Evolutionary conservation across 2,329 filamentous ascomycete species (phyloP).

Genomic region (Neopestalotiopsis clavispora): DNA sequence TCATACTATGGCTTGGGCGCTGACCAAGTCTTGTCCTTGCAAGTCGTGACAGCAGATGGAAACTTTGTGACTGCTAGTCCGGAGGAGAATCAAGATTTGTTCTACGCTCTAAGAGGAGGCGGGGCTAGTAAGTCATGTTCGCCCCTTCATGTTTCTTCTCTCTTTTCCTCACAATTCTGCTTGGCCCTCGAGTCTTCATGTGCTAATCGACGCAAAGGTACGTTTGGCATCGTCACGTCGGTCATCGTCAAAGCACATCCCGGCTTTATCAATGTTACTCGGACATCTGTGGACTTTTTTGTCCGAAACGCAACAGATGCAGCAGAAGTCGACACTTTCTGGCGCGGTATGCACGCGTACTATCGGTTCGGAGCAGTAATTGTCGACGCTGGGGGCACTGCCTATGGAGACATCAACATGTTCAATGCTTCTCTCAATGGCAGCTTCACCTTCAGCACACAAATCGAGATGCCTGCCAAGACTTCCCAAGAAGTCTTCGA

Average conservation of each 20-base stretch:
- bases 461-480: slow-evolving; percentile 37
- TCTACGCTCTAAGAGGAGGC: slow-evolving; percentile 55
- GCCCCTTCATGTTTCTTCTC: too few species aligned
- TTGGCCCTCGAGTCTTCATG: too few species aligned
- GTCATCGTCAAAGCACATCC: slow-evolving; percentile 36
- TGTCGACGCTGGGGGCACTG: slow-evolving; percentile 40
- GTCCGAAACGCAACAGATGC: not conserved
- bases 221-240: slow-evolving; percentile 36
- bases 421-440: slow-evolving; percentile 28
- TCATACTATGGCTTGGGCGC: slow-evolving; percentile 51
- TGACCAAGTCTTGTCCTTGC: slow-evolving; percentile 52
- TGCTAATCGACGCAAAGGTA: slow-evolving; percentile 23
- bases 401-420: slow-evolving; percentile 40
- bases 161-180: too few species aligned
- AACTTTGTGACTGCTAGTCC: slow-evolving; percentile 44
- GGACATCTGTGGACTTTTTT: slow-evolving; percentile 26
- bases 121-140: slow-evolving; percentile 44
- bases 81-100: slow-evolving; percentile 49
- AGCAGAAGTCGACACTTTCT: slow-evolving; percentile 26
- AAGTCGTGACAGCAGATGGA: slow-evolving; percentile 52
- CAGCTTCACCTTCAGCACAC: slow-evolving; percentile 32
- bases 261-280: slow-evolving; percentile 25
- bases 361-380: slow-evolving; percentile 38
- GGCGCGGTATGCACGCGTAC: slow-evolving; percentile 38
- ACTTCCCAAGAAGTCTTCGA: slow-evolving; percentile 25